Base-by-base conservation (phyloP, 169 alveolate species). In the Plasmodium cynomolgi region DNA sequence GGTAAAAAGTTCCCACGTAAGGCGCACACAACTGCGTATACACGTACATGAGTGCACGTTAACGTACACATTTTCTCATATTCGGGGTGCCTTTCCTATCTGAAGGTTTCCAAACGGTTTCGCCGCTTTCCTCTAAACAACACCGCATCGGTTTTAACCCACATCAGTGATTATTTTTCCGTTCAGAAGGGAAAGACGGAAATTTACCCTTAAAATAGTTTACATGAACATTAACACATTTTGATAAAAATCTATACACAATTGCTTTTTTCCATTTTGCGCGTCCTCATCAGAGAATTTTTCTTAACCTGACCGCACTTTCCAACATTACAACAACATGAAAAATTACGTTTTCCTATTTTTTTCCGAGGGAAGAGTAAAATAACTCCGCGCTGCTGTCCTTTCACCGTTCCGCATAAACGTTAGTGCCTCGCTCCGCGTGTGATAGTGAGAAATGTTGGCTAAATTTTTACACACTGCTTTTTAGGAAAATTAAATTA, bases 391-490 rank as follows among this genome's bases (percentile, higher is more conserved):
- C 29, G 26, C 26, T 37, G 23, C 72, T n/a, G 68, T 26, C 62
- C 50, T 26, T 9, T 44, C 68, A 80, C 39, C 39, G 39, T n/a
- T 72, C 39, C 39, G 56, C 34, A 80, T 41, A 17, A 80, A 37
- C 41, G 50, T 20, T 17, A 81, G 58, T 37, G 29, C 54, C 9
- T 31, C 29, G 54, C 5, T 17, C 17, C 84, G 56, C 47, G n/a
- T 81, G 68, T 44, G 4, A 37, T 50, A 39, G 34, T 17, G n/a
- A 62, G 33, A 23, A 62, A 62, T 62, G 37, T 26, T 44, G 37
- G 47, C 31, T 26, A 33, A 84, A 71, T 71, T 68, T 68, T 71
- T 71, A 84, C 92, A 84, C 92, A 84, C 83, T 62, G 34, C 29
- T 29, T 37, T 82, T 56, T 31, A 83, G 23, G 6, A 31, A 56